Conservation (phyloP, 768 basidiomycete genomes). For the Suillus fuscotomentosus region DNA sequence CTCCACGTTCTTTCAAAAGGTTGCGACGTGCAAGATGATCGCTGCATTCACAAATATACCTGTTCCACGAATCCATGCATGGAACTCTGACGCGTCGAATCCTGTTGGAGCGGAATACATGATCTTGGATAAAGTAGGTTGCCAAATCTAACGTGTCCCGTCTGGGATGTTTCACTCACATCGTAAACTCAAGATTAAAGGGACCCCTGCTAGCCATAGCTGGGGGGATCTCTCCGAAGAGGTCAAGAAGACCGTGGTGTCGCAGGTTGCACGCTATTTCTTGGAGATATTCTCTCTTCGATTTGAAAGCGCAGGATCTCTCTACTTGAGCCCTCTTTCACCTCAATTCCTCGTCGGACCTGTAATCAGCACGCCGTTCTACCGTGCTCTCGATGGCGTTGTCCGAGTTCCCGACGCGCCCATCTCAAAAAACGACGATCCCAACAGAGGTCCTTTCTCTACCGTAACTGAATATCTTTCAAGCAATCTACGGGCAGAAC, state of each 20-base stretch:
- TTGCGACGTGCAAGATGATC: background rate
- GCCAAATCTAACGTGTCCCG: background rate
- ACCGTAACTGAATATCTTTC: background rate
- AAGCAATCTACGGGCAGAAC: background rate
- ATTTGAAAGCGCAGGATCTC: slow-evolving; percentile 2
- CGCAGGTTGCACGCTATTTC: background rate
- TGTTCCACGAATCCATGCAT: background rate
- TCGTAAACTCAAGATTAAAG: background rate
- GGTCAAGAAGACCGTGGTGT: background rate
- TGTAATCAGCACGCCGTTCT: background rate
- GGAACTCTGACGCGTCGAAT: background rate
- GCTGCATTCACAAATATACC: background rate
- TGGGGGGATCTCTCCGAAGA: background rate
- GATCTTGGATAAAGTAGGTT: background rate
- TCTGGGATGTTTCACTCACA: background rate
- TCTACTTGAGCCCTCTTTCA: slow-evolving; percentile 1
- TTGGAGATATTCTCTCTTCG: slow-evolving; percentile 2
- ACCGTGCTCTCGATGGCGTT: background rate
- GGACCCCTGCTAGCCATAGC: background rate
- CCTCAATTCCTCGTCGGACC: background rate
- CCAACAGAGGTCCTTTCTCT: background rate
- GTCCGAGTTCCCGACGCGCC: background rate
- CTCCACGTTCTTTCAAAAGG: background rate
- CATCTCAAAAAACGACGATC: background rate
- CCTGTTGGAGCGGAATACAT: background rate